Conservation (phyloP, 441 rosid genomes). For the Macaranga tanarius region DNA sequence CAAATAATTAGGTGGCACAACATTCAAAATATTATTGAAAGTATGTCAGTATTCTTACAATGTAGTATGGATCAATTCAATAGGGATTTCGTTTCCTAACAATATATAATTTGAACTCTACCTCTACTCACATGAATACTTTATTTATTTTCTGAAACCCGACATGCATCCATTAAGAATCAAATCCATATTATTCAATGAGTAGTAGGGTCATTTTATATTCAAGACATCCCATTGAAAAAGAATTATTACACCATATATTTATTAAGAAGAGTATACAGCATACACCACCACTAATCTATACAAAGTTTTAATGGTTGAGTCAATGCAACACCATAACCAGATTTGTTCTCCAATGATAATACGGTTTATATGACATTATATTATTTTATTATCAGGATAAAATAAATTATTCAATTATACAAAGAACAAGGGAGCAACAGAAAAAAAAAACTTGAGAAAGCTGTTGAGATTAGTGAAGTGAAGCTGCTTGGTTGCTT, state of each 20-base stretch:
- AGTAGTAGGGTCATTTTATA: background rate
- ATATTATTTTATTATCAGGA: background rate
- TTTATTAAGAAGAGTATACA: too few species aligned
- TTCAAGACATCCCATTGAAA: conserved; percentile 2
- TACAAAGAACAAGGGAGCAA: background rate
- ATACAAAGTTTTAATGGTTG: background rate
- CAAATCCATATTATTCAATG: background rate
- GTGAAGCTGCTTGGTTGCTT: conserved; percentile 31
- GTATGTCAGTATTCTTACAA: too few species aligned
- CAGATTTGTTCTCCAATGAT: background rate
- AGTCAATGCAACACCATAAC: background rate
- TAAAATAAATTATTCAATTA: conserved; percentile 7
- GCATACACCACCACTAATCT: too few species aligned
- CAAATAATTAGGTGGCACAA: too few species aligned
- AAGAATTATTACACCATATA: too few species aligned
- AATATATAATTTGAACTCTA: too few species aligned
- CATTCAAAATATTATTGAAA: too few species aligned
- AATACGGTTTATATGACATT: background rate
- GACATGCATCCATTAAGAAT: conserved; percentile 4
- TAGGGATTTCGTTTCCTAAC: too few species aligned
- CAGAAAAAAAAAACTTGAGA: too few species aligned
- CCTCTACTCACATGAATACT: background rate
- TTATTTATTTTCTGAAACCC: background rate
- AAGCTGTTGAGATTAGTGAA: conserved; percentile 16
- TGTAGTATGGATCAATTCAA: too few species aligned